A percentile compares a stretch with the other conserved stretches of the same genome.
Evolutionary conservation across 352 stramenopile genomes (phyloP).

Genomic region (Albugo candida): DNA sequence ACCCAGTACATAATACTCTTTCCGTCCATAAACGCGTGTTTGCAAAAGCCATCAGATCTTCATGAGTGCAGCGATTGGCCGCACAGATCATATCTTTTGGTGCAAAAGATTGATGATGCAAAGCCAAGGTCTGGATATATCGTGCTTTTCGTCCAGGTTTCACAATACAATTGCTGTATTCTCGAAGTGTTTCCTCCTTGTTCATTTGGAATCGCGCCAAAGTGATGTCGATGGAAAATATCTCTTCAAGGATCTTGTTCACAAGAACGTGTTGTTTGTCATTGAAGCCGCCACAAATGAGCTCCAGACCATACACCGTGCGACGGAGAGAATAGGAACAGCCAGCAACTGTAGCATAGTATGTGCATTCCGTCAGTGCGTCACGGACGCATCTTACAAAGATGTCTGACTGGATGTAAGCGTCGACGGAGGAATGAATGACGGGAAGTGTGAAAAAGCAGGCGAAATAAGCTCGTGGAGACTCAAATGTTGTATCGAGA

Average conservation of each 20-base stretch:
- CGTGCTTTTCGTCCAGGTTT: conserved; percentile 40
- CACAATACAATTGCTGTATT: conserved; percentile 38
- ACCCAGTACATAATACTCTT: conserved; percentile 26
- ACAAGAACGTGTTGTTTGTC: conserved; percentile 50
- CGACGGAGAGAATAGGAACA: conserved; percentile 46
- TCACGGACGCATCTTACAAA: conserved; percentile 46
- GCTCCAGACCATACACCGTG: conserved; percentile 37
- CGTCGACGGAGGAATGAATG: conserved; percentile 16
- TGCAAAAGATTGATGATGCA: conserved; percentile 29
- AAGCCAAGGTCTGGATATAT: conserved; percentile 36
- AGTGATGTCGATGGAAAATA: conserved; percentile 28
- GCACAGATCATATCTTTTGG: conserved; percentile 23
- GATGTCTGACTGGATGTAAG: conserved; percentile 26
- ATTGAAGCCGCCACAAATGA: conserved; percentile 58
- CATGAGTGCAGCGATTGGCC: conserved; percentile 18
- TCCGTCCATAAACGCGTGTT: conserved; percentile 23
- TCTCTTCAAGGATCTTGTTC: conserved; percentile 27
- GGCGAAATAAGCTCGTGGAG: conserved; percentile 31
- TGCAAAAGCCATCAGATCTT: conserved; percentile 21
- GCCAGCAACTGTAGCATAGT: conserved; percentile 51
- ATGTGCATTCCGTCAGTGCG: conserved; percentile 48
- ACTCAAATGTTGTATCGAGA: conserved; percentile 30
- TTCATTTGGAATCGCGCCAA: conserved; percentile 36
- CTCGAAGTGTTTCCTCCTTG: conserved; percentile 45
- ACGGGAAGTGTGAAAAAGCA: conserved; percentile 33